These are phyloP conservation scores for Sugiyamaella japonica DNA, from an alignment of 1,139 yeast species.

Conservation along the genomic window DNA sequence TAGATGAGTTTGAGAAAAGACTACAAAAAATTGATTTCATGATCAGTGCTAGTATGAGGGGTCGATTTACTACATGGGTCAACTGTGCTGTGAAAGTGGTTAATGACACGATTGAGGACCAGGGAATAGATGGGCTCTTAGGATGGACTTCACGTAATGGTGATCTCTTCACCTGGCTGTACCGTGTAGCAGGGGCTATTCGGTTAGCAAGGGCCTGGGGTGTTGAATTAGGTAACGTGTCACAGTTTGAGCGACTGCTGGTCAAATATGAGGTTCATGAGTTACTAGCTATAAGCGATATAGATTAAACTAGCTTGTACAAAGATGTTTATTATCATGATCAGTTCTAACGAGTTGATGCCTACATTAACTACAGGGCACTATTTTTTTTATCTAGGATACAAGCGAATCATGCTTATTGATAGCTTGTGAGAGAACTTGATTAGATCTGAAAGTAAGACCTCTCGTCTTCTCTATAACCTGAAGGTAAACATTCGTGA, in stretches of 20 bases:
- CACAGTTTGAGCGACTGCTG: neutral
- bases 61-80: conserved; percentile 20
- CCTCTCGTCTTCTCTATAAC: conserved; percentile 63
- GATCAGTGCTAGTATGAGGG: neutral
- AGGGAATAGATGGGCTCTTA: conserved; percentile 38
- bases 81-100: conserved; percentile 20
- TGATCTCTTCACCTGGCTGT: conserved; percentile 23
- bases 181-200: conserved; percentile 16
- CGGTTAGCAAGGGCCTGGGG: conserved; percentile 4
- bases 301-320: neutral
- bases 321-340: no score
- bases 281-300: neutral
- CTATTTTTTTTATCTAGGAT: conserved; percentile 16
- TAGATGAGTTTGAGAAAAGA: conserved; percentile 9
- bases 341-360: no score
- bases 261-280: conserved; percentile 13
- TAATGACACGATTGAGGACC: conserved; percentile 13
- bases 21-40: neutral
- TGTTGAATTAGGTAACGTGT: neutral
- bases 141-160: conserved; percentile 42
- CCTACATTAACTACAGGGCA: neutral
- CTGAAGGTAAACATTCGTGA: conserved; percentile 52
- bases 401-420: conserved; percentile 33
- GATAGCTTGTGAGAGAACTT: conserved; percentile 45
- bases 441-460: conserved; percentile 56